Evolutionary conservation across 371 early-diverging fungal genomes (phyloP).

Genomic region (Rhizomucor pusillus): DNA sequence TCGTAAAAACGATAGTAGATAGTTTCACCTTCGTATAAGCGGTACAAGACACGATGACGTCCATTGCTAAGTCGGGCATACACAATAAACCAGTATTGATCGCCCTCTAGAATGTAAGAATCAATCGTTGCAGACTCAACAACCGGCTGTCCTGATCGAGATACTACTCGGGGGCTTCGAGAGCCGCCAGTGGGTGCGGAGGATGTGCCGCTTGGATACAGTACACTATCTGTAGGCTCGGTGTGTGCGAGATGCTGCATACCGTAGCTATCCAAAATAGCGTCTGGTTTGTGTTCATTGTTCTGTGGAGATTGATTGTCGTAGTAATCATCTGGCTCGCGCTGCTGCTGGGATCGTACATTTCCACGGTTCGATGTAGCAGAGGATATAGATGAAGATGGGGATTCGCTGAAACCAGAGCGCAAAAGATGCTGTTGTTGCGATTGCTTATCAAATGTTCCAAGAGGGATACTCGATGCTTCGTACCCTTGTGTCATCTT

Average conservation of each 20-base stretch:
- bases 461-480: conserved; percentile 55
- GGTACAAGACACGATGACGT: conserved; percentile 56
- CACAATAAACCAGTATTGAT: conserved; percentile 70
- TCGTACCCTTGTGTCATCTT: conserved; percentile 60
- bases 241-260: conserved; percentile 15
- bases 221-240: neutral
- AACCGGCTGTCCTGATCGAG: conserved; percentile 4
- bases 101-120: conserved; percentile 59
- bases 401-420: conserved; percentile 2
- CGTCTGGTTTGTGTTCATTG: conserved; percentile 5
- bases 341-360: conserved; percentile 4
- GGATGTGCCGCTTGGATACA: neutral
- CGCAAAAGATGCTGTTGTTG: conserved; percentile 10
- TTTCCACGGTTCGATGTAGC: conserved; percentile 7
- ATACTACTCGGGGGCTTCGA: neutral
- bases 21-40: conserved; percentile 69
- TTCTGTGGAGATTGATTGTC: conserved; percentile 3
- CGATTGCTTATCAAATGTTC: conserved; percentile 26
- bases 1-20: no score
- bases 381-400: conserved; percentile 16
- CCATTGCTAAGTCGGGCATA: conserved; percentile 57
- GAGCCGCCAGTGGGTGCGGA: no score
- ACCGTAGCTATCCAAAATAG: conserved; percentile 17
- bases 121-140: conserved; percentile 60
- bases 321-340: conserved; percentile 4